Percentiles rank a stretch among this genome's conserved stretches.
Evolutionary conservation across 2,329 filamentous ascomycete genomes (phyloP).

Genomic region (Diaporthe sp.): DNA sequence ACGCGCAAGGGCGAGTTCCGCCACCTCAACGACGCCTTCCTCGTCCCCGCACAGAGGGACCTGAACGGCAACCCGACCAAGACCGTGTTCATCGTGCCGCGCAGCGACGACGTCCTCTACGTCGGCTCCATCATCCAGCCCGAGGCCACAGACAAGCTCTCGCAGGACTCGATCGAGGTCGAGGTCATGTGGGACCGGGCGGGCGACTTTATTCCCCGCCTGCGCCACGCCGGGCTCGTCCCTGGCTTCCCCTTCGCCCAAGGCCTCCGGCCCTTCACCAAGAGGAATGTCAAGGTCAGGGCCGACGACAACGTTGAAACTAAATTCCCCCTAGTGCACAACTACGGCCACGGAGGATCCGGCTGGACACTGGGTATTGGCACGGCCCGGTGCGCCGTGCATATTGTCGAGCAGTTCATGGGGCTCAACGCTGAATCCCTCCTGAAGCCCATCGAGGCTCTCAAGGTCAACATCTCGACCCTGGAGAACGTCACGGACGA

Average conservation of each 20-base stretch:
- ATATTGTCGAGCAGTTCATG: not conserved
- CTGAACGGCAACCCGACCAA: not conserved
- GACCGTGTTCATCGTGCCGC: not conserved
- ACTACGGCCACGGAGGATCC: not conserved
- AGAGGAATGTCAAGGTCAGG: not conserved
- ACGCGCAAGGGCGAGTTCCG: not conserved
- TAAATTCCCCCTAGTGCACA: not conserved
- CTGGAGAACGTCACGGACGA: too few species aligned
- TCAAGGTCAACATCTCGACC: too few species aligned
- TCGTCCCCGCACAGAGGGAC: not conserved
- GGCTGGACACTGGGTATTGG: not conserved
- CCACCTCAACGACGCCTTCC: not conserved
- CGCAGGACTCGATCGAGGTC: not conserved
- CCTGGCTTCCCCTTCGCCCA: not conserved
- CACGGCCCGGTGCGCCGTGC: not conserved
- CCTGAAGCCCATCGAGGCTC: not conserved
- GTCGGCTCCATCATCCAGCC: not conserved
- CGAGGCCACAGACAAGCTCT: not conserved
- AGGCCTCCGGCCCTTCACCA: not conserved
- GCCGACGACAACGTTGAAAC: not conserved
- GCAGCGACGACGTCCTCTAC: not conserved
- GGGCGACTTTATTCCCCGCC: not conserved
- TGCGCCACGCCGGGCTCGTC: not conserved
- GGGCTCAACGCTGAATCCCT: not conserved
- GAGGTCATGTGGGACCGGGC: not conserved